Evolutionary conservation across 371 early-diverging fungal species (phyloP), one percentile per base, ranked within the genome.

Genomic region (Apophysomyces elegans): DNA sequence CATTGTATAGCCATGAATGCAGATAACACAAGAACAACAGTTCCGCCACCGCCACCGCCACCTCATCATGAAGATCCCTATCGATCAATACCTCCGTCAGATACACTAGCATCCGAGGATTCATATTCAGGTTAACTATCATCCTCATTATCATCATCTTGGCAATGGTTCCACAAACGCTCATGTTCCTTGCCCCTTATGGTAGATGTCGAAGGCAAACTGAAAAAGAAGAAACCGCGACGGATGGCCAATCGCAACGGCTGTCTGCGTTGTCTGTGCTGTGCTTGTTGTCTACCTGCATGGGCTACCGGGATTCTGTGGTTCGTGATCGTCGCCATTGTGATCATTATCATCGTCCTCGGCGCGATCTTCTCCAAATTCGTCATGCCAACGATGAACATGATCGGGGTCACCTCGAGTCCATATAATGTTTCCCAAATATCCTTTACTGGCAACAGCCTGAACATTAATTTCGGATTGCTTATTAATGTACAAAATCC

Each of bases 261-360:
- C 5, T 80, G 80, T 62, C 44, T 64, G 38, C 70, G 79, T 35
- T 81, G 73, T 36, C 46, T 73, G 5, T 81, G 81, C 57, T 81
- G 82, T 67, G 76, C 77, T 12, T 81, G 82, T 32, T 76, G 80
- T 63, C 64, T 81, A 36, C 82, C 82, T 1, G 63, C 63, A 0
- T 81, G 82, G 82, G 79, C 76, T 13, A 59, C 76, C 0, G 63
- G 68, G 41, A 69, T 79, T n/a, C 5, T 77, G 3, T 81, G 79
- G 79, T 72, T 75, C 43, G 69, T 81, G 58, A 71, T 81, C 13
- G 71, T 79, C 13, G 64, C 65, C 26, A 77, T 79, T 38, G 71
- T 79, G 11, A 79, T 79, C 45, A 69, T 73, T 11, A 46, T 81
- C 7, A 61, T 77, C 56, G 76, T 78, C 1, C 65, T 81, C 58